Conservation (phyloP, 2,329 filamentous ascomycete species). For the Colletotrichum sp. region DNA sequence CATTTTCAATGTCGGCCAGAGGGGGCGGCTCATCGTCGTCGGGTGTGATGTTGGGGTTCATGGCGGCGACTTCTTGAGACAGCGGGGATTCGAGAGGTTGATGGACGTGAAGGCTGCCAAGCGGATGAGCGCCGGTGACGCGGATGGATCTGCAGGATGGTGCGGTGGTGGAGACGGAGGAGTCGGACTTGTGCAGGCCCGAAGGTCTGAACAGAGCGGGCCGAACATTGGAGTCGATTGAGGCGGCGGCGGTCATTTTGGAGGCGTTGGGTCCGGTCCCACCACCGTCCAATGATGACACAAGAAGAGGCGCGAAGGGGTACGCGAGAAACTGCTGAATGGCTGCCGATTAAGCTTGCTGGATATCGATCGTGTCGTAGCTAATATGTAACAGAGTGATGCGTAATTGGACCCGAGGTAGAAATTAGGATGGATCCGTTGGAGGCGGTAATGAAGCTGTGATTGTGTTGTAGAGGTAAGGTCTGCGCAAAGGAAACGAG, state of each 20-base stretch:
- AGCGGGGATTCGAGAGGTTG: slow-evolving; percentile 25
- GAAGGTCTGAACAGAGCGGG: slow-evolving; percentile 17
- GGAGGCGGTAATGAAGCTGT: background rate
- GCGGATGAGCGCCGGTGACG: slow-evolving; percentile 43
- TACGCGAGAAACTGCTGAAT: background rate
- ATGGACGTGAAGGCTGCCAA: slow-evolving; percentile 48
- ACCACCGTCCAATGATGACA: background rate
- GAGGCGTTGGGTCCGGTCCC: background rate
- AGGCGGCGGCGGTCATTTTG: slow-evolving; percentile 13
- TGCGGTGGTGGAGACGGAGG: slow-evolving; percentile 34
- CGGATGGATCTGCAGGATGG: slow-evolving; percentile 37
- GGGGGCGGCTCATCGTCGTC: slow-evolving; percentile 34
- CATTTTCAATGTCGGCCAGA: slow-evolving; percentile 27
- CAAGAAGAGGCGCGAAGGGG: background rate
- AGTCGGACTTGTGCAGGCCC: slow-evolving; percentile 40
- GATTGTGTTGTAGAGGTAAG: background rate
- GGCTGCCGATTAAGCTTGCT: background rate
- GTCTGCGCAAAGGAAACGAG: background rate
- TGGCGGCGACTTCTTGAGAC: slow-evolving; percentile 13
- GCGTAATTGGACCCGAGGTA: background rate
- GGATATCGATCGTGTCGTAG: background rate
- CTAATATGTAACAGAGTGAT: background rate
- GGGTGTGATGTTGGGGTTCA: slow-evolving; percentile 19
- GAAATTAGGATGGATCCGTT: background rate
- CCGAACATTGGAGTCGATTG: slow-evolving; percentile 20